phyloP scores from a whole-genome alignment of 495 filamentous ascomycete species.

The Daldinia grandis region DNA sequence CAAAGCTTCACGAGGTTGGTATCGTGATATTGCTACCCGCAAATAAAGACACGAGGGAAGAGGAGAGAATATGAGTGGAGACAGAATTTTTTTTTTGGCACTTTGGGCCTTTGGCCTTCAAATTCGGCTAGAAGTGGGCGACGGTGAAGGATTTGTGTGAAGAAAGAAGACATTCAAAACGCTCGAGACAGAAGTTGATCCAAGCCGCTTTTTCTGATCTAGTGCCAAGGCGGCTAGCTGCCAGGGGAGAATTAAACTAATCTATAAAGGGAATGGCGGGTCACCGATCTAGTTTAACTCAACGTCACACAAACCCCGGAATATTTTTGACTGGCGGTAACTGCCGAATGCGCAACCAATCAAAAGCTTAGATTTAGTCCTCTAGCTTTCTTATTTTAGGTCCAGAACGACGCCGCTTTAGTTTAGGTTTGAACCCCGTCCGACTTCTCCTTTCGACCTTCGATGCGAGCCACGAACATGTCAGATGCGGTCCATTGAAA shows the following conservation, averaged over 20 bases:
- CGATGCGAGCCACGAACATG: slow-evolving; percentile 31
- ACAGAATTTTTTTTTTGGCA: slow-evolving; percentile 6
- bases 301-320: slow-evolving; percentile 37
- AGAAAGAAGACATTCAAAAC: background rate
- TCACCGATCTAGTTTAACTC: slow-evolving; percentile 45
- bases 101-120: background rate
- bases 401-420: slow-evolving; percentile 34
- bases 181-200: slow-evolving; percentile 17
- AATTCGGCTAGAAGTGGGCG: slow-evolving; percentile 30
- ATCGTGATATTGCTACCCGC: slow-evolving; percentile 30
- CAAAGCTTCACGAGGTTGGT: slow-evolving; percentile 8
- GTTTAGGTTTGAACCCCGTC: slow-evolving; percentile 34
- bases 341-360: slow-evolving; percentile 40
- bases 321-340: slow-evolving; percentile 37
- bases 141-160: slow-evolving; percentile 41
- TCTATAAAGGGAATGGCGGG: slow-evolving; percentile 1
- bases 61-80: slow-evolving; percentile 21
- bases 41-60: background rate
- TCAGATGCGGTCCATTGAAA: slow-evolving; percentile 17
- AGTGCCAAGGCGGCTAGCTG: slow-evolving; percentile 36
- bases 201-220: slow-evolving; percentile 34
- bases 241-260: slow-evolving; percentile 25
- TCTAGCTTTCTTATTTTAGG: slow-evolving; percentile 29
- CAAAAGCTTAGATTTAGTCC: slow-evolving; percentile 12
- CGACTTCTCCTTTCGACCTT: slow-evolving; percentile 16